A percentile compares a stretch with the other conserved stretches of the same genome.
phyloP scores from a whole-genome alignment of 148 eudicot genomes.

The Rhododendron simsii region DNA sequence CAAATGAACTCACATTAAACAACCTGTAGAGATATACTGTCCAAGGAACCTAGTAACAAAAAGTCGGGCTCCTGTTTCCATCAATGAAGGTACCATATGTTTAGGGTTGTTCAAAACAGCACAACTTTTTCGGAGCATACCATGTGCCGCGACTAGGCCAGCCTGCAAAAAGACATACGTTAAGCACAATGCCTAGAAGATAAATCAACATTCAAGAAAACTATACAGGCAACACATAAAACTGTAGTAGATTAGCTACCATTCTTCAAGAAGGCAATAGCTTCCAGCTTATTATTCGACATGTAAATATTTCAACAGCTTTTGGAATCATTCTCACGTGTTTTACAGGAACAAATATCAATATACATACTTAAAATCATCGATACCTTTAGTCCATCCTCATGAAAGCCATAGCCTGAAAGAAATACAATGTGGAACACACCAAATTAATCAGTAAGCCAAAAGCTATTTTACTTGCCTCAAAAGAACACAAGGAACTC shows the following conservation, averaged over 20 bases:
- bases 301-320: background rate
- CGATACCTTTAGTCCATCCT: slow-evolving; percentile 89
- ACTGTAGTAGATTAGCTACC: background rate
- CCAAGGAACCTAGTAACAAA: slow-evolving; percentile 66
- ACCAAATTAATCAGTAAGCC: background rate
- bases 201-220: background rate
- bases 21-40: slow-evolving; percentile 59
- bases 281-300: background rate
- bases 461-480: background rate
- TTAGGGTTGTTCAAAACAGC: slow-evolving; percentile 56
- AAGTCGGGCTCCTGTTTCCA: slow-evolving; percentile 67
- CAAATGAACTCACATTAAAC: slow-evolving; percentile 61
- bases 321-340: background rate
- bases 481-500: background rate
- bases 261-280: background rate
- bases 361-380: background rate
- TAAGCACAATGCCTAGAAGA: background rate
- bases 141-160: slow-evolving; percentile 65
- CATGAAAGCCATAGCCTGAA: slow-evolving; percentile 92
- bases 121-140: slow-evolving; percentile 41
- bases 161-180: slow-evolving; percentile 43
- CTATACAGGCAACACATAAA: background rate
- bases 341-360: background rate
- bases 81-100: slow-evolving; percentile 76
- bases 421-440: background rate